A percentile compares a stretch with the other conserved stretches of the same genome.
phyloP scores from a whole-genome alignment of 768 basidiomycete genomes.

The Agaricus subrufescens region DNA sequence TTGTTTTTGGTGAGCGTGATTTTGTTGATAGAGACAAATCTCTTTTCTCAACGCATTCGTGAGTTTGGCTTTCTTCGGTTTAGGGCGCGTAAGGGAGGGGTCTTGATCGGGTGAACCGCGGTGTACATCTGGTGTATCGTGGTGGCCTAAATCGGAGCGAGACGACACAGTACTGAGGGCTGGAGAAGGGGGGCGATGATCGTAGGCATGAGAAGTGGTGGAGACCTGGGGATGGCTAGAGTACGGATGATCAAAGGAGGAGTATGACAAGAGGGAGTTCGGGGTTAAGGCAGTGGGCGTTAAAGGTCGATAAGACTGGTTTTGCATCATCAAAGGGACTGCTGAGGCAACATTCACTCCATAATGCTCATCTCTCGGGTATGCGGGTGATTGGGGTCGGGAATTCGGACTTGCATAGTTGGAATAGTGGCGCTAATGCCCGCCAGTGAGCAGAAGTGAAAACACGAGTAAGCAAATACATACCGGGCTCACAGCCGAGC shows the following conservation, averaged over 20 bases:
- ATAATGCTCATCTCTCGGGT: conserved; percentile 8
- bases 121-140: conserved; percentile 13
- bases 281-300: conserved; percentile 23
- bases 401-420: conserved; percentile 4
- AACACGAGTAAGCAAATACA: background rate
- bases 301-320: conserved; percentile 6
- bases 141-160: conserved; percentile 35
- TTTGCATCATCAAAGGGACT: conserved; percentile 9
- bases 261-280: conserved; percentile 40
- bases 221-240: conserved; percentile 42
- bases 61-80: conserved; percentile 37
- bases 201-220: conserved; percentile 30
- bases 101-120: conserved; percentile 14
- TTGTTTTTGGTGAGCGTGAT: conserved; percentile 68
- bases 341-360: conserved; percentile 7
- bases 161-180: conserved; percentile 56
- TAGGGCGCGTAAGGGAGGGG: conserved; percentile 5
- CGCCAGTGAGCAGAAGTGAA: background rate
- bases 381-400: conserved; percentile 6
- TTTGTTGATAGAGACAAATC: conserved; percentile 64
- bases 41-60: conserved; percentile 69
- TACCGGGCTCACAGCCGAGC: conserved; percentile 5
- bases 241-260: conserved; percentile 32
- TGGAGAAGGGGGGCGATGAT: conserved; percentile 57
- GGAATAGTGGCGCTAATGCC: conserved; percentile 8